These are phyloP conservation scores for Thuidium tamariscinum DNA, from an alignment of 225 moss, liverwort and hornwort species.

Conservation along the genomic window DNA sequence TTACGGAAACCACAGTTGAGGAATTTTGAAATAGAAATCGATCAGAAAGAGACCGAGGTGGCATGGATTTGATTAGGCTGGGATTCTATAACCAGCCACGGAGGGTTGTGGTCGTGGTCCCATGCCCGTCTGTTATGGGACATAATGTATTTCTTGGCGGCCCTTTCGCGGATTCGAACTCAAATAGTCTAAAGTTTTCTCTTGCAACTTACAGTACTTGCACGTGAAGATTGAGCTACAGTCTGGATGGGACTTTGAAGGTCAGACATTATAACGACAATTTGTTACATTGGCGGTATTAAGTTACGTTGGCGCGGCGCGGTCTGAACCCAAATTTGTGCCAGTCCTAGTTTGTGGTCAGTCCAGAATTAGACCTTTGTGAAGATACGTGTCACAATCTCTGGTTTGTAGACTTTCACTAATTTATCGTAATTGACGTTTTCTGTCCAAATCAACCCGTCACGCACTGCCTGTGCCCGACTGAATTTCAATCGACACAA, in stretches of 20 bases:
- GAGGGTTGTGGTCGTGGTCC: not conserved
- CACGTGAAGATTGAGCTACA: not conserved
- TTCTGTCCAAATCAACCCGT: not conserved
- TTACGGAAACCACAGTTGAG: not conserved
- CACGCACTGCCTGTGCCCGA: not conserved
- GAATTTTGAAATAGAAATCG: not conserved
- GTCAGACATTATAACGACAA: not conserved
- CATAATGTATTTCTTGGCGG: not conserved
- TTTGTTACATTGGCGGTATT: not conserved
- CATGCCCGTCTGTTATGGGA: not conserved
- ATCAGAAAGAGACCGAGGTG: not conserved
- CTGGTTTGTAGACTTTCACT: not conserved
- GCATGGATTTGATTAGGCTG: too few relatives aligned
- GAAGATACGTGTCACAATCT: not conserved
- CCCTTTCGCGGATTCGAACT: not conserved
- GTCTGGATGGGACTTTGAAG: not conserved
- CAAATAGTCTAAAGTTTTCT: not conserved
- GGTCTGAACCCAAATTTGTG: not conserved
- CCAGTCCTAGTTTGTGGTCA: not conserved
- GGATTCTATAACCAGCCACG: not conserved
- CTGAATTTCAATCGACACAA: not conserved
- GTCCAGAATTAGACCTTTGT: too few relatives aligned
- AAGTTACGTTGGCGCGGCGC: not conserved
- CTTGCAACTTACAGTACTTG: too few relatives aligned
- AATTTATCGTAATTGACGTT: too few relatives aligned